A percentile compares a stretch with the other conserved stretches of the same genome.
phyloP scores from a whole-genome alignment of 2,329 filamentous ascomycete genomes.

The Nectriaceae sp. region DNA sequence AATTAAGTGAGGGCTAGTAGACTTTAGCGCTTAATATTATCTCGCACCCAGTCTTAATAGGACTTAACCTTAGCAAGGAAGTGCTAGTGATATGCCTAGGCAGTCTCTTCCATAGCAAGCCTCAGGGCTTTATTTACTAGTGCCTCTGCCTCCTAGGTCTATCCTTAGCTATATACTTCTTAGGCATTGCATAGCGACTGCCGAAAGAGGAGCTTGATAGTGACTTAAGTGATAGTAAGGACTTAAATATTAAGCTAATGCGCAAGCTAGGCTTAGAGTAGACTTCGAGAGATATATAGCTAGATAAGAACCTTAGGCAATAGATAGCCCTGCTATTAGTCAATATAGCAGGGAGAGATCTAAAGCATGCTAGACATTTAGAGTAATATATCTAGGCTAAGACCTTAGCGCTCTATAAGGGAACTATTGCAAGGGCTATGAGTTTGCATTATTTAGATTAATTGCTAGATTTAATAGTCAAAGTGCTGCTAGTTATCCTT shows the following conservation, averaged over 20 bases:
- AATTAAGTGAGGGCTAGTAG: conserved; percentile 1
- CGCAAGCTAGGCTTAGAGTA: too few relatives aligned
- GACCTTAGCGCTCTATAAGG: too few relatives aligned
- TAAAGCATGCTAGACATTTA: too few relatives aligned
- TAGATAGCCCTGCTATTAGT: too few relatives aligned
- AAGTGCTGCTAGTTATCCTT: too few relatives aligned
- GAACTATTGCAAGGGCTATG: too few relatives aligned
- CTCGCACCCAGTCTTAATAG: conserved; percentile 1
- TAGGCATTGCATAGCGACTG: not conserved
- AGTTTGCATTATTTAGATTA: too few relatives aligned
- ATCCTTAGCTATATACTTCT: not conserved
- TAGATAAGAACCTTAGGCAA: too few relatives aligned
- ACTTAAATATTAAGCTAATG: conserved; percentile 4
- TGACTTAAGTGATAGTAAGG: conserved; percentile 4
- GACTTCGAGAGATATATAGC: conserved; percentile 4
- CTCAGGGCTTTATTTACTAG: not conserved
- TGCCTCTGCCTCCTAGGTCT: not conserved
- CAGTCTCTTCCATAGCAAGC: conserved; percentile 3
- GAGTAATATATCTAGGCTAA: too few relatives aligned
- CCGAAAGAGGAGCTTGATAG: too few relatives aligned
- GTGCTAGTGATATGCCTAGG: conserved; percentile 6
- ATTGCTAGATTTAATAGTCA: too few relatives aligned
- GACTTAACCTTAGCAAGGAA: conserved; percentile 7
- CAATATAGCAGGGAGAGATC: too few relatives aligned
- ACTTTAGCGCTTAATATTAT: not conserved